A percentile compares a stretch with the other conserved stretches of the same genome.
Evolutionary conservation across 306 rosid species (phyloP).

Genomic region (Pterocarpus macrocarpus): DNA sequence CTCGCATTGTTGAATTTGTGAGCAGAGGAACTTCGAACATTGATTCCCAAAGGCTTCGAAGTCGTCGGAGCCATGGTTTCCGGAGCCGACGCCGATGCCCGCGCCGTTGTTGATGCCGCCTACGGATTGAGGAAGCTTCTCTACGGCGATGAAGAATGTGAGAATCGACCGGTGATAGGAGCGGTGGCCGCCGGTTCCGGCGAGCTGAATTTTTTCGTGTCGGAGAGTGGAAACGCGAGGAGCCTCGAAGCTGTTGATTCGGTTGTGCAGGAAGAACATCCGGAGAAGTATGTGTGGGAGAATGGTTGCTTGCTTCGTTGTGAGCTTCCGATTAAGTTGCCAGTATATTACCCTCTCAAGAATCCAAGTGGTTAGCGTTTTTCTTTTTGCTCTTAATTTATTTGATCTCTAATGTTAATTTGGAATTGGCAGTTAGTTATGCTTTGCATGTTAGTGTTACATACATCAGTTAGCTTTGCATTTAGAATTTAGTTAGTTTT

Average conservation of each 20-base stretch:
- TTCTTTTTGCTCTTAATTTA: not conserved
- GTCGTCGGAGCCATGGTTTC: constrained; percentile 71
- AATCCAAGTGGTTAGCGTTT: constrained; percentile 63
- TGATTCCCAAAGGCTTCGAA: constrained; percentile 74
- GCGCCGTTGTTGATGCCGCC: constrained; percentile 59
- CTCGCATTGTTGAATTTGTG: constrained; percentile 24
- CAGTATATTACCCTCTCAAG: constrained; percentile 66
- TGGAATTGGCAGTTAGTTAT: not conserved
- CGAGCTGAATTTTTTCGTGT: constrained; percentile 60
- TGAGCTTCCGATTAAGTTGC: constrained; percentile 78
- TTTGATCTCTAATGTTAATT: not conserved
- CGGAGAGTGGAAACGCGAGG: constrained; percentile 46
- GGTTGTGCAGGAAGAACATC: constrained; percentile 55
- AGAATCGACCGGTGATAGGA: constrained; percentile 60
- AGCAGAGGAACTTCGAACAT: constrained; percentile 73
- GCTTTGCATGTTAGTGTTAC: not conserved
- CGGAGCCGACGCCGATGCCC: constrained; percentile 55
- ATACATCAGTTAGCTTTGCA: constrained; percentile 13
- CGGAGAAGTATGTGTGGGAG: constrained; percentile 83
- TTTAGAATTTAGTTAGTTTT: not conserved
- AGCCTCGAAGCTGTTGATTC: constrained; percentile 53
- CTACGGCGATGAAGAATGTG: constrained; percentile 44
- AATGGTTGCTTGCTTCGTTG: constrained; percentile 82
- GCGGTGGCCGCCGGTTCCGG: constrained; percentile 64
- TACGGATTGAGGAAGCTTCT: constrained; percentile 60